These are phyloP conservation scores for Termitomyces sp. DNA, from an alignment of 768 basidiomycete genomes.

Conservation along the genomic window DNA sequence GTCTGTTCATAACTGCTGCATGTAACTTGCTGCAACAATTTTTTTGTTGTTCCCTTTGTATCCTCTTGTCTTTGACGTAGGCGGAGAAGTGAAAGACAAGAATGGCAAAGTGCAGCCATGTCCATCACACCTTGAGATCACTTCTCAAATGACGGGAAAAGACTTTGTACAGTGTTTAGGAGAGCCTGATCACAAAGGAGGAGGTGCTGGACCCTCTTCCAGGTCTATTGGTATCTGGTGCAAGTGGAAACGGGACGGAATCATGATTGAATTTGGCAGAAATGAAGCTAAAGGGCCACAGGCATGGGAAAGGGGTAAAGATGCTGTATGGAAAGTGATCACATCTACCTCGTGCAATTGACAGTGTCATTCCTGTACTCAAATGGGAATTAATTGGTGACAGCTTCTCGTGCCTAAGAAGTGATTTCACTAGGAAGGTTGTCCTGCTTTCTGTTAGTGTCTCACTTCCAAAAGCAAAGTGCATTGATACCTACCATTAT, in stretches of 20 bases:
- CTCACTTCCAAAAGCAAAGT: no score
- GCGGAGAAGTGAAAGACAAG: constrained; percentile 24
- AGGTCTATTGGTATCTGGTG: constrained; percentile 92
- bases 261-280: constrained; percentile 86
- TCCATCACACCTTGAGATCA: constrained; percentile 36
- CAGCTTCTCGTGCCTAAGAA: background rate
- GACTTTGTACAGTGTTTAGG: constrained; percentile 72
- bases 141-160: constrained; percentile 56
- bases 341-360: constrained; percentile 24
- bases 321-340: constrained; percentile 71
- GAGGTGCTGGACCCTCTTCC: constrained; percentile 77
- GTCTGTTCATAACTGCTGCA: no score
- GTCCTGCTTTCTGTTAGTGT: no score
- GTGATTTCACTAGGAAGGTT: background rate
- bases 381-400: background rate
- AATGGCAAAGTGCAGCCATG: constrained; percentile 30
- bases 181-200: constrained; percentile 89
- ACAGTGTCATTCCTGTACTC: background rate
- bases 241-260: constrained; percentile 77
- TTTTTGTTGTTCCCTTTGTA: constrained; percentile 54
- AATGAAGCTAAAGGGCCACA: constrained; percentile 71
- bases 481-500: no score
- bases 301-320: constrained; percentile 85
- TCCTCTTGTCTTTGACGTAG: constrained; percentile 45
- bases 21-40: no score